Evolutionary conservation across 257 asterid genomes (phyloP), one percentile per base, ranked within the genome.

Genomic region (Misopates orontium): DNA sequence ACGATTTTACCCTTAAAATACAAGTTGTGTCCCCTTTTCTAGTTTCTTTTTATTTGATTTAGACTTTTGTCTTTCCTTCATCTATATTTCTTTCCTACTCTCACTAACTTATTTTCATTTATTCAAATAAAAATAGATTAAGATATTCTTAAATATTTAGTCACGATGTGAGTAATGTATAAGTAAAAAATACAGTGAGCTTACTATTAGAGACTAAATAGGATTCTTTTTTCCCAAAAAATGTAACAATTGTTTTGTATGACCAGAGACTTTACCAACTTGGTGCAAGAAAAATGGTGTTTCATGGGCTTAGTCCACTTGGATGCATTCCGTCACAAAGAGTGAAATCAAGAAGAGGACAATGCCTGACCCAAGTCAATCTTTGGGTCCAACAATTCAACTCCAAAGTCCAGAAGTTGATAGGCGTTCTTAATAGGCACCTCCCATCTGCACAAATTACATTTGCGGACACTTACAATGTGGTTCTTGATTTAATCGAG

Each of bases 291-390:
- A 85, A 85, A 78, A 78, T 89, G 67, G 72, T 89, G 21, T 87
- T 83, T 57, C 90, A 89, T 4, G 90, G 96, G 64, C 75, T 89
- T 11, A 83, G 90, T 1, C 96, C 96, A 0, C 74, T 89, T 0
- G 96, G 96, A 5, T 89, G 95, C 85, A 89, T 89, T 60, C 96
- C 96, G 0, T 87, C 96, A 2, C 95, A 89, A 55, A 80, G 93
- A 76, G 80, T 28, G 20, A 87, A 87, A 61, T 87, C 93, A 12
- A 69, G 57, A 55, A 60, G 75, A 6, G 82, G 95, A 9, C 70
- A 71, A 56, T 87, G 96, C 85, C 71, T 87, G 23, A 68, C 25
- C 42, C 95, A 87, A 78, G 95, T 89, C 53, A 89, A 89, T 60
- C 11, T 52, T 28, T 84, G 88, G 88, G 85, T 78, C 40, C 84